These are phyloP conservation scores for Epichloe uncinata DNA, from an alignment of 2,329 filamentous ascomycete species.

Conservation along the genomic window DNA sequence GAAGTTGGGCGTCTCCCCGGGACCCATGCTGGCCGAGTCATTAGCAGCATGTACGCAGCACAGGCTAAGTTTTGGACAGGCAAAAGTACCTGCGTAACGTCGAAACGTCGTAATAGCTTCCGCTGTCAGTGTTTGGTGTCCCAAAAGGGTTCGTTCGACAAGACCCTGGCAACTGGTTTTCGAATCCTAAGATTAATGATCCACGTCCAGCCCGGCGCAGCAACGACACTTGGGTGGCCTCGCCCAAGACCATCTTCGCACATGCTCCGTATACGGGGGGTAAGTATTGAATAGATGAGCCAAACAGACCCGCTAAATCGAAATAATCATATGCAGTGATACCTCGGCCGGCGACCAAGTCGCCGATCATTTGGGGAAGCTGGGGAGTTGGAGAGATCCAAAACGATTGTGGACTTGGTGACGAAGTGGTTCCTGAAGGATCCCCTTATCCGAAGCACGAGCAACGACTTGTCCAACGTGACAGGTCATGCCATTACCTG, in stretches of 20 bases:
- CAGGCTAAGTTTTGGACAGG: background rate
- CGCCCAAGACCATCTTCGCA: background rate
- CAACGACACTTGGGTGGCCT: background rate
- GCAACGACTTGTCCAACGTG: background rate
- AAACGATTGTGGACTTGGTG: background rate
- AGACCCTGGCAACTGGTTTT: background rate
- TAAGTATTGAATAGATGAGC: background rate
- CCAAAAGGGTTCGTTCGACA: background rate
- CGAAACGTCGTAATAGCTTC: constrained; percentile 2
- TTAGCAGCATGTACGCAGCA: background rate
- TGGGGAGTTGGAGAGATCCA: background rate
- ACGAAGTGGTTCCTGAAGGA: background rate
- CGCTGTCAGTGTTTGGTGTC: background rate
- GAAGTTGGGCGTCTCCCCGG: background rate
- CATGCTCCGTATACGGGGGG: background rate
- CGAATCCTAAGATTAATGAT: background rate
- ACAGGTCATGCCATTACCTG: background rate
- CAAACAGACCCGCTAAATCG: background rate
- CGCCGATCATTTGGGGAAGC: background rate
- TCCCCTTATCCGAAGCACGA: background rate
- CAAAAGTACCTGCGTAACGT: background rate
- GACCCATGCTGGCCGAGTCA: background rate
- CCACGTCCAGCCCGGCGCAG: background rate
- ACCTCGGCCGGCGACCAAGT: background rate
- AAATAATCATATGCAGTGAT: background rate